Conservation (phyloP, 768 basidiomycete genomes). For the Lentinula lateritia region DNA sequence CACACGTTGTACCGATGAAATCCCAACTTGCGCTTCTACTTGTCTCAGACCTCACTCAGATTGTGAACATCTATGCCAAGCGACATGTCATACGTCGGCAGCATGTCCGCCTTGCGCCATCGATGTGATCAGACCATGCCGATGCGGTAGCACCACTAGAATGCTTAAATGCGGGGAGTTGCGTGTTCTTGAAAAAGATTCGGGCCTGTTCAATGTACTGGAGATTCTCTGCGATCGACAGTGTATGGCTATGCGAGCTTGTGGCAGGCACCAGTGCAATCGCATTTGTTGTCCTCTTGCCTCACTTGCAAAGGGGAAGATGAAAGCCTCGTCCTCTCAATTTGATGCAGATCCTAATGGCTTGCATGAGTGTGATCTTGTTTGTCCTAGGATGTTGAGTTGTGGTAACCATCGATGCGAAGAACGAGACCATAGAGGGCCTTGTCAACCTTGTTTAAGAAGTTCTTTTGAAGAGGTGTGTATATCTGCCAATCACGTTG, state of each 20-base stretch:
- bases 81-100: slow-evolving; percentile 63
- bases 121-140: slow-evolving; percentile 68
- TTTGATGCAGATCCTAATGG: slow-evolving; percentile 59
- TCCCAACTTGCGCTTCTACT: slow-evolving; percentile 70
- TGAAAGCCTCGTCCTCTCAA: slow-evolving; percentile 25
- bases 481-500: neutral
- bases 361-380: slow-evolving; percentile 79
- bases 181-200: slow-evolving; percentile 20
- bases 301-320: slow-evolving; percentile 58
- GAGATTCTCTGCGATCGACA: slow-evolving; percentile 78
- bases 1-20: slow-evolving; percentile 59
- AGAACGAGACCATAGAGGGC: slow-evolving; percentile 73
- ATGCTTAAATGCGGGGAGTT: slow-evolving; percentile 50
- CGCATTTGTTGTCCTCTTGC: slow-evolving; percentile 89
- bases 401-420: slow-evolving; percentile 83
- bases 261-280: slow-evolving; percentile 83
- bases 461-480: slow-evolving; percentile 90
- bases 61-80: slow-evolving; percentile 74
- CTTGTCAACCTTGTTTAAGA: slow-evolving; percentile 78
- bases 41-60: slow-evolving; percentile 60
- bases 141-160: slow-evolving; percentile 71
- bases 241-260: slow-evolving; percentile 73
- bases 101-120: slow-evolving; percentile 77
- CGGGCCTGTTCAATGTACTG: slow-evolving; percentile 17
- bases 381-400: slow-evolving; percentile 65